A percentile compares a stretch with the other conserved stretches of the same genome.
Conservation (phyloP, 768 basidiomycete genomes). For the Gloeophyllum trabeum region DNA sequence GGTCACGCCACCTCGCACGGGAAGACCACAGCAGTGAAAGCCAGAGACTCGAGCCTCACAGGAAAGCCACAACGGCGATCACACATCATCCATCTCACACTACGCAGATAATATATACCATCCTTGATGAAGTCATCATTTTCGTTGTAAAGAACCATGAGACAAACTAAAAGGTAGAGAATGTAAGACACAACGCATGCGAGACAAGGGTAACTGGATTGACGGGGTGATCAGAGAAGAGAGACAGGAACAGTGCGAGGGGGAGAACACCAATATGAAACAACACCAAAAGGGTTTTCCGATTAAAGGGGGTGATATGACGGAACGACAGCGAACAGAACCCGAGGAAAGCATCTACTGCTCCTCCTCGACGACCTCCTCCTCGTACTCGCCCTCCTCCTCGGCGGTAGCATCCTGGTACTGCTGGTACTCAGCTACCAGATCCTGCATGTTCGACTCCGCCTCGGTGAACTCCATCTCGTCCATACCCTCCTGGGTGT, state of each 20-base stretch:
- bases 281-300: neutral
- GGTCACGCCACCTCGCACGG: too few species aligned
- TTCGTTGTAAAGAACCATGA: neutral
- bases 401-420: conserved; percentile 89
- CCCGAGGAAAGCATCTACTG: conserved; percentile 24
- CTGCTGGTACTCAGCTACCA: conserved; percentile 96
- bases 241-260: neutral
- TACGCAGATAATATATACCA: neutral
- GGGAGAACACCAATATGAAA: neutral
- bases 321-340: neutral
- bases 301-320: neutral
- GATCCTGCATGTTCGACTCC: conserved; percentile 98
- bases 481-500: conserved; percentile 99
- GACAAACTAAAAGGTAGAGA: neutral
- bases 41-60: too few species aligned
- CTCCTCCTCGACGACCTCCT: conserved; percentile 54
- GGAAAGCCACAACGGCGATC: too few species aligned
- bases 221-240: neutral
- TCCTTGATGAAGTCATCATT: neutral
- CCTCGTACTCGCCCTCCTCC: conserved; percentile 86
- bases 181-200: neutral
- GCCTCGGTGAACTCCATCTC: conserved; percentile 99
- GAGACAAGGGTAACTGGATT: neutral
- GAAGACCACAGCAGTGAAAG: too few species aligned
- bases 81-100: neutral